phyloP scores from a whole-genome alignment of 495 filamentous ascomycete genomes.

The Xylaria palmicola region DNA sequence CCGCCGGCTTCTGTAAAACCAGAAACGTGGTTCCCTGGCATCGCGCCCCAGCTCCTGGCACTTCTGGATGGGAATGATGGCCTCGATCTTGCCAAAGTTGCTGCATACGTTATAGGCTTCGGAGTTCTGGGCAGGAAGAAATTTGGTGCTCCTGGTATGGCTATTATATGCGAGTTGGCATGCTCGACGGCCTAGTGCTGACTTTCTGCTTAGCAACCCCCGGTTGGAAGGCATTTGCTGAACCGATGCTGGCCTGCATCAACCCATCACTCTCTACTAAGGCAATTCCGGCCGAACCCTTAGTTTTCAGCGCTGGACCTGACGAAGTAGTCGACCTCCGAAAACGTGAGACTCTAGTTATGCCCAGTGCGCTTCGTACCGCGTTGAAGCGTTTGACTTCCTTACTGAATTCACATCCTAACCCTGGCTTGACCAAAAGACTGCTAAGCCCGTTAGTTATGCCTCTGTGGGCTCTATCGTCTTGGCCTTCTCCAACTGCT shows the following conservation, averaged over 20 bases:
- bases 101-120: constrained; percentile 71
- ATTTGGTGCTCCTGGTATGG: constrained; percentile 64
- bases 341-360: constrained; percentile 41
- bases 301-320: constrained; percentile 20
- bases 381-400: constrained; percentile 58
- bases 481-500: constrained; percentile 41
- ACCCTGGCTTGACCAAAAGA: constrained; percentile 70
- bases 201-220: constrained; percentile 45
- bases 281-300: constrained; percentile 6
- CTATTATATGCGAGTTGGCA: background rate
- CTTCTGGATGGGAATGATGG: constrained; percentile 67
- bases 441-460: constrained; percentile 62
- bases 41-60: constrained; percentile 64
- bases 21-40: constrained; percentile 57
- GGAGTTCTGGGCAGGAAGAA: constrained; percentile 67
- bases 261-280: constrained; percentile 48
- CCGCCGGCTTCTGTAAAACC: constrained; percentile 59
- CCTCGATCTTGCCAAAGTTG: constrained; percentile 62
- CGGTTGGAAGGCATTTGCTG: constrained; percentile 67
- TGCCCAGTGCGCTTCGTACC: constrained; percentile 39
- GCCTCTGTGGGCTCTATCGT: constrained; percentile 67
- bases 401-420: constrained; percentile 65
- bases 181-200: constrained; percentile 5
- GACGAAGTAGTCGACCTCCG: constrained; percentile 42
- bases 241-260: constrained; percentile 62